phyloP scores from a whole-genome alignment of 75 land plant genomes.

The Chamaecyparis obtusa region DNA sequence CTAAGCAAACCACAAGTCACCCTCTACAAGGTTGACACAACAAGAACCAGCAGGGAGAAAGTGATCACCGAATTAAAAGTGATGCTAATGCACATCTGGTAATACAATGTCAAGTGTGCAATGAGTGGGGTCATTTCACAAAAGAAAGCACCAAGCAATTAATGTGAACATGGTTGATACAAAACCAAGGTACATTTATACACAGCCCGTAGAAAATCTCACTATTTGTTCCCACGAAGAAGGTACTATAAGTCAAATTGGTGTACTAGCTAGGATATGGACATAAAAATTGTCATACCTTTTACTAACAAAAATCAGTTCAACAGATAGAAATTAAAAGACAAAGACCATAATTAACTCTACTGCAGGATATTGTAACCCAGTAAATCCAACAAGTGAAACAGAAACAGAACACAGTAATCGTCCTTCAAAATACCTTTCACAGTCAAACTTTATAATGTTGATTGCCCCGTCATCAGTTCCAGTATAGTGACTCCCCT shows the following conservation, averaged over 20 bases:
- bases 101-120: background rate
- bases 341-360: background rate
- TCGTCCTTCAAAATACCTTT: conserved; percentile 29
- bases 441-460: conserved; percentile 52
- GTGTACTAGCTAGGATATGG: background rate
- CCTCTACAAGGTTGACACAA: background rate
- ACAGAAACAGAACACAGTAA: background rate
- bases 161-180: background rate
- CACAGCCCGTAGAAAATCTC: background rate
- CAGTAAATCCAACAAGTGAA: background rate
- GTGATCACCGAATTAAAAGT: background rate
- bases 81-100: background rate
- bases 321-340: background rate
- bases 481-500: conserved; percentile 82
- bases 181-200: background rate
- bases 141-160: background rate
- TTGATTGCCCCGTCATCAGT: conserved; percentile 91
- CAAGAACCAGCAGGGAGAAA: background rate
- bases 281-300: background rate
- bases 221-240: background rate
- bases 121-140: background rate
- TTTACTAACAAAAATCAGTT: background rate
- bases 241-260: background rate
- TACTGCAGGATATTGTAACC: background rate
- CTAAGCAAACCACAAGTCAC: background rate